Percentiles rank a stretch among this genome's conserved stretches.
These are phyloP conservation scores for Saitozyma podzolica DNA, from an alignment of 768 basidiomycete species.

Conservation along the genomic window DNA sequence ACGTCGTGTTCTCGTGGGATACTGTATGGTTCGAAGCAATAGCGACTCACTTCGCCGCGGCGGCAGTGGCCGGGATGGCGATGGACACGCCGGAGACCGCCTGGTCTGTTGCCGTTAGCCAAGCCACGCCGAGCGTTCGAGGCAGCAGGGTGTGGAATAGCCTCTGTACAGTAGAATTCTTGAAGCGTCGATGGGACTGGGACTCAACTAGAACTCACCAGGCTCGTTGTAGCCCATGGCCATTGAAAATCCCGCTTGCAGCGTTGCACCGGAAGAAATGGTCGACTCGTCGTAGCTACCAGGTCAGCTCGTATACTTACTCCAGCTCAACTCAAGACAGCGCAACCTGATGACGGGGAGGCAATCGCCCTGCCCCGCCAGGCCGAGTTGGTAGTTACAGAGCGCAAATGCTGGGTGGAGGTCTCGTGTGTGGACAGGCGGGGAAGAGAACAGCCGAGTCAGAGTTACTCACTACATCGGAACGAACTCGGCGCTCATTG, in stretches of 20 bases:
- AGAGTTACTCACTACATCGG: constrained; percentile 17
- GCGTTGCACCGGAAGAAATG: constrained; percentile 9
- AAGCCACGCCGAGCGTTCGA: not conserved
- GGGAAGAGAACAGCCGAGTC: not conserved
- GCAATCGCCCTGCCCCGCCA: not conserved
- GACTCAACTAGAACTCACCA: constrained; percentile 14
- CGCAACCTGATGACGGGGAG: not conserved
- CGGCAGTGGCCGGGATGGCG: not conserved
- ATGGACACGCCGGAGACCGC: not conserved
- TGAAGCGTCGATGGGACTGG: not conserved
- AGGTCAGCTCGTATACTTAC: not conserved
- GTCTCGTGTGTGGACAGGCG: no score
- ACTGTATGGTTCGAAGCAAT: no score
- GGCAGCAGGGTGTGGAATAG: no score
- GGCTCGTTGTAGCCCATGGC: constrained; percentile 39
- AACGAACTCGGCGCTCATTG: constrained; percentile 11
- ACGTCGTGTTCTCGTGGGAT: no score
- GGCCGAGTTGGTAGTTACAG: no score
- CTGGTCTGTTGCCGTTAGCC: not conserved
- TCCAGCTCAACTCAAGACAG: no score
- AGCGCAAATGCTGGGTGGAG: no score
- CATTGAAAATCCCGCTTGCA: constrained; percentile 20
- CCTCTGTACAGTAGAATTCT: no score
- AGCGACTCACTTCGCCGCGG: constrained; percentile 2
- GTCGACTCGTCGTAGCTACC: constrained; percentile 9